A percentile compares a stretch with the other conserved stretches of the same genome.
Evolutionary conservation across 1,284 basidiomycete species (phyloP).

Genomic region (Vanrija sp.): DNA sequence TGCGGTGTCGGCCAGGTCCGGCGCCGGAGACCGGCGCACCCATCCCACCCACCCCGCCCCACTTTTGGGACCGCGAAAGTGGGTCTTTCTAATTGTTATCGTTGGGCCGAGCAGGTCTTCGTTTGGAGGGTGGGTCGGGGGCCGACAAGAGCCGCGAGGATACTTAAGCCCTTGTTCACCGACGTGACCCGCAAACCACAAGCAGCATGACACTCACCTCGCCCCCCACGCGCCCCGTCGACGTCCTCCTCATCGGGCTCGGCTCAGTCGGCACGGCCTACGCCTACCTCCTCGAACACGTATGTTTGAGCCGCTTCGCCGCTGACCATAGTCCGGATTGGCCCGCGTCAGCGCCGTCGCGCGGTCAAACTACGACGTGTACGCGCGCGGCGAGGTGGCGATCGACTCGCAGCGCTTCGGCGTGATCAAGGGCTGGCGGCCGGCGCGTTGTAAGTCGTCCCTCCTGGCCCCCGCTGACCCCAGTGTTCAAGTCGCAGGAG

Average conservation of each 20-base stretch:
- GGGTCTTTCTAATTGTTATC: too few relatives aligned
- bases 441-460: conserved; percentile 55
- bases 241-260: conserved; percentile 52
- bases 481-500: conserved; percentile 58
- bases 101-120: too few relatives aligned
- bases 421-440: conserved; percentile 58
- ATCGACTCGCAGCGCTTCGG: conserved; percentile 62
- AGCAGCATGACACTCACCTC: not conserved
- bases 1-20: too few relatives aligned
- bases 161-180: too few relatives aligned
- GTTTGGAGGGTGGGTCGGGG: too few relatives aligned
- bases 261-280: conserved; percentile 56
- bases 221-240: conserved; percentile 20
- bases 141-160: too few relatives aligned
- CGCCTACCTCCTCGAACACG: conserved; percentile 59
- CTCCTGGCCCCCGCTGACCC: too few relatives aligned
- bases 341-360: conserved; percentile 70
- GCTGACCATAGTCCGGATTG: conserved; percentile 50
- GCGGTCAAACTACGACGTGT: conserved; percentile 63
- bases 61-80: too few relatives aligned
- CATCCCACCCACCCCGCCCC: too few relatives aligned
- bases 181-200: too few relatives aligned
- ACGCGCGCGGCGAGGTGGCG: conserved; percentile 54
- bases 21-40: too few relatives aligned
- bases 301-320: too few relatives aligned